These are phyloP conservation scores for Chlamydomonas incerta DNA, from an alignment of 139 green algal species.

Conservation along the genomic window DNA sequence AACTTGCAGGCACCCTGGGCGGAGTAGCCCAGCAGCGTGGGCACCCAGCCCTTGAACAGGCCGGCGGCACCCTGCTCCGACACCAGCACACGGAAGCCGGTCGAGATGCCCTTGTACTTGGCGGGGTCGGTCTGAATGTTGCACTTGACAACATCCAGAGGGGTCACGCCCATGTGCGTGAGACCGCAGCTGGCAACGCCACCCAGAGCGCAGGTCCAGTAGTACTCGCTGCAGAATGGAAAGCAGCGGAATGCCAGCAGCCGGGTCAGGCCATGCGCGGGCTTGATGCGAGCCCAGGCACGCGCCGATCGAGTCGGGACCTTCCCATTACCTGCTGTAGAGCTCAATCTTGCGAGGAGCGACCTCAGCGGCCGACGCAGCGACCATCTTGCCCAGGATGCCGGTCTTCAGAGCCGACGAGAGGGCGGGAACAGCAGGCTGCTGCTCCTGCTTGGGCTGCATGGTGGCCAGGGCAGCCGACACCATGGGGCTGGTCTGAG, in stretches of 20 bases:
- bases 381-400: constrained; percentile 53
- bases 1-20: constrained; percentile 94
- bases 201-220: constrained; percentile 35
- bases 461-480: constrained; percentile 37
- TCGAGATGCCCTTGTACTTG: constrained; percentile 74
- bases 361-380: constrained; percentile 55
- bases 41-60: constrained; percentile 87
- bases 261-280: too few species aligned
- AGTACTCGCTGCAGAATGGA: constrained; percentile 33
- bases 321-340: constrained; percentile 51
- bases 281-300: too few species aligned
- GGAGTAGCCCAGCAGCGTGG: constrained; percentile 89
- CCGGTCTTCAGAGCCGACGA: constrained; percentile 19
- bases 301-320: too few species aligned
- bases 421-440: constrained; percentile 1
- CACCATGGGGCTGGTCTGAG: constrained; percentile 8
- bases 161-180: constrained; percentile 83
- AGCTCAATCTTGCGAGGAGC: constrained; percentile 66
- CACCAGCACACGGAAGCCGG: constrained; percentile 77
- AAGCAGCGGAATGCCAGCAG: not conserved
- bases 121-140: constrained; percentile 79
- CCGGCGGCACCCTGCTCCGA: constrained; percentile 74
- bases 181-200: constrained; percentile 69
- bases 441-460: constrained; percentile 32
- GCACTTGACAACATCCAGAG: constrained; percentile 95